Evolutionary conservation across 2,329 filamentous ascomycete species (phyloP), one percentile per base, ranked within the genome.

Genomic region (Aspergillus flavus): DNA sequence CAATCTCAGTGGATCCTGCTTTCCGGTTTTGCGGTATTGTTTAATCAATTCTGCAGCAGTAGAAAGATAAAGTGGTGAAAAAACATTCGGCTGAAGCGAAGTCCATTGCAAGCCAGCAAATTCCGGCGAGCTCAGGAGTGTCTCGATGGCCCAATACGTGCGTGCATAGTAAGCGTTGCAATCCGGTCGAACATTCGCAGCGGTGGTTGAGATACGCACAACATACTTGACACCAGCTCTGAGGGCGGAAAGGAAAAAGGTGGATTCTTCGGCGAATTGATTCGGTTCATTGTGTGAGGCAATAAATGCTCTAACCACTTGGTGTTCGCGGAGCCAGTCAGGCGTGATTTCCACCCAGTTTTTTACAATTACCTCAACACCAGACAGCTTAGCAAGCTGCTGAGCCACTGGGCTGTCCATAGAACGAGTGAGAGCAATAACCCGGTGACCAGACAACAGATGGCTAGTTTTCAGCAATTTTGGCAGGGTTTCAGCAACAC

Each of bases 81-180:
- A 79, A 4, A 69, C 2, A 26, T 81, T 81, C 0, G 79, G 73
- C 65, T 79, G 79, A 6, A 82, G 69, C 0, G 78, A 81, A 0
- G 78, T 79, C 77, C 76, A 82, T 12, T 72, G 70, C 52, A 82
- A 60, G 3, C 34, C 21, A 10, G 61, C 43, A 58, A 81, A 81
- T 59, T 79, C 76, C 0, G 75, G 72, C 39, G 77, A 72, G 58
- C 65, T 61, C 3, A 82, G 70, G 48, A 81, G 59, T 6, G 68
- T 23, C 66, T 82, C 79, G 23, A 82, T 76, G 0, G 79, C 80
- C 79, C 79, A 81, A 57, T 82, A 78, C 0, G 67, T 46, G 6
- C 79, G 72, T 4, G 75, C 56, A 59, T 82, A 81, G 64, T 77
- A 81, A 0, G 72, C 74, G 1, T 26, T 45, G 52, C 19, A 73